phyloP scores from a whole-genome alignment of 2,329 filamentous ascomycete genomes.

The Fusarium torreyae region DNA sequence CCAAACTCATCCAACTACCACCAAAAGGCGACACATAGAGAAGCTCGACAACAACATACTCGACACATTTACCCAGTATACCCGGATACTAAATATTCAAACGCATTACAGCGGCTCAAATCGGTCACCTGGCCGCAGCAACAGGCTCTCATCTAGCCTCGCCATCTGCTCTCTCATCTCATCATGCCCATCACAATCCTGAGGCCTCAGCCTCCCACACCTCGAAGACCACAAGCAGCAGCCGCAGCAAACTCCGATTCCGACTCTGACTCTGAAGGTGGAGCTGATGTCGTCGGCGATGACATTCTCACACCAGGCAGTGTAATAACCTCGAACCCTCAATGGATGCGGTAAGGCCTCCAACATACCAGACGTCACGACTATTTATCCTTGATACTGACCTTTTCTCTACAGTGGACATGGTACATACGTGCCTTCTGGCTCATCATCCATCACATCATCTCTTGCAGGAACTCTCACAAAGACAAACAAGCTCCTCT shows the following conservation, averaged over 20 bases:
- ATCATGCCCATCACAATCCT: constrained; percentile 66
- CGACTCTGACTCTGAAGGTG: constrained; percentile 63
- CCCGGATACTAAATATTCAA: background rate
- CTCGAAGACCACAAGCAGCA: constrained; percentile 39
- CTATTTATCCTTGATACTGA: constrained; percentile 24
- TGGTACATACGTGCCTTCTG: constrained; percentile 83
- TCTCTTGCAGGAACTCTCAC: constrained; percentile 92
- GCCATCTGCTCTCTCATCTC: constrained; percentile 28
- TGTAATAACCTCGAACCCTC: constrained; percentile 88
- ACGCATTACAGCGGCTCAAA: too few species aligned
- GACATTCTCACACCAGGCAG: constrained; percentile 90
- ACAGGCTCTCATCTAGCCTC: constrained; percentile 14
- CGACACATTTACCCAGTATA: background rate
- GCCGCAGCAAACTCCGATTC: constrained; percentile 55
- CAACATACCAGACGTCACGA: constrained; percentile 12
- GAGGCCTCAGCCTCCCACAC: constrained; percentile 57
- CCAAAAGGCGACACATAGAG: constrained; percentile 17
- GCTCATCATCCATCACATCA: constrained; percentile 80
- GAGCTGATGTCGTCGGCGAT: constrained; percentile 61
- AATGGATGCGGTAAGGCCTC: constrained; percentile 86
- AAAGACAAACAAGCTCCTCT: constrained; percentile 97
- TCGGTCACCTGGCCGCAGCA: constrained; percentile 1
- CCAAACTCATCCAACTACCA: constrained; percentile 39
- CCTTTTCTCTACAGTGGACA: constrained; percentile 76
- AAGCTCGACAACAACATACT: constrained; percentile 7